Evolutionary conservation across 2,329 filamentous ascomycete genomes (phyloP), one percentile per base, ranked within the genome.

Genomic region (Aureobasidium sp.): DNA sequence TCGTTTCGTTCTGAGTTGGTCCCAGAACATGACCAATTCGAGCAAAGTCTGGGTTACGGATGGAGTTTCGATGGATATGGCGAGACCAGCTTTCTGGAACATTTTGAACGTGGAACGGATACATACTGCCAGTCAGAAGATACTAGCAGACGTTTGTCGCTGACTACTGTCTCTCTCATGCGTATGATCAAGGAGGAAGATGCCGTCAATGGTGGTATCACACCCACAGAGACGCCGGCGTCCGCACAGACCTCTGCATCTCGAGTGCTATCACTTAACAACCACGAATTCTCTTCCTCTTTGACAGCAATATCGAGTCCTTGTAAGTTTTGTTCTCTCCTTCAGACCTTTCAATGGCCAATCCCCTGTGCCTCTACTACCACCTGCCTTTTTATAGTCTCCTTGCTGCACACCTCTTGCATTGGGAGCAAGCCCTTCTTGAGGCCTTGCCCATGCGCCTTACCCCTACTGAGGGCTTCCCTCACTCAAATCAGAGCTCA

Each of bases 41-140:
- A 57, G 40, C 38, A 35, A 33, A 45, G 27, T 45, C 38, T 45
- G 31, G 53, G 19, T 35, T 45, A 29, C 11, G 53, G 40, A 35
- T 57, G 38, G 53, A 57, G 53, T 57, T 57, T 57, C 19, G 53
- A 45, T 17, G 13, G 33, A 11, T 35, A 29, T 45, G 53, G 37
- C 9, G n/a, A 23, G 15, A 33, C 37, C 25, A 33, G 27, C 3
- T 45, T 42, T 25, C 4, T 57, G n/a, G 27, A 35, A 13, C 13
- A 25, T 25, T 17, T n/a, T 3, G 27, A 40, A 29, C 29, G 6
- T 19, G 21, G 2, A 29, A 42, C 17, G 1, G 17, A 40, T 31
- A 29, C 3, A 3, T n/a, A 29, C n/a, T 19, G 23, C 38, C 11
- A 25, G 21, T 35, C 53, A 11, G 53, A 57, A 9, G 38, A 38